Evolutionary conservation across 2,329 filamentous ascomycete species (phyloP), one percentile per base, ranked within the genome.

Genomic region (Penicillium occitanis): DNA sequence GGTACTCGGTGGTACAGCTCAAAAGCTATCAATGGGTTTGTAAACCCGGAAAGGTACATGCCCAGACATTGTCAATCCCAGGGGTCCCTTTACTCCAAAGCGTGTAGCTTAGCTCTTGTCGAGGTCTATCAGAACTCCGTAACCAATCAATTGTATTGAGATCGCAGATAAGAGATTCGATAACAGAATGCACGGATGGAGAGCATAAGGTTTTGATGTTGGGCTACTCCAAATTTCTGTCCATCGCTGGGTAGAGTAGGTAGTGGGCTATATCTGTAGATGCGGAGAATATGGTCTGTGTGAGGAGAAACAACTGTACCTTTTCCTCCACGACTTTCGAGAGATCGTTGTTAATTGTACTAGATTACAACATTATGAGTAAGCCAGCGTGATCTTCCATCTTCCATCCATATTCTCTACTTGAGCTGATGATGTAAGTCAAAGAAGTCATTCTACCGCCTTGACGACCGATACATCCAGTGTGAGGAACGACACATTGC

Each of bases 41-140:
- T 55, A 40, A 40, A 62, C 19, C 46, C 46, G 33, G 30, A 51
- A 62, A 28, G 30, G 61, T 28, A 37, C 46, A 37, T 44, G 22
- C 30, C 19, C 19, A 37, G 30, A 25, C 19, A 28, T 28, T 57
- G 53, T 25, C n/a, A 37, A 40, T 17, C 7, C 30, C 19, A 37
- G 61, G 50, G 61, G 48, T 63, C 22, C 22, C 6, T 63, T 63
- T 63, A 63, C 46, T 63, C 37, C 61, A 57, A 63, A 63, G 46
- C 61, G 61, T 51, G 60, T 62, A 62, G 60, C 46, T 37, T 35
- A n/a, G 28, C 51, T 19, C 8, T n/a, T 57, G n/a, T 57, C 19
- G 33, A 40, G 11, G 19, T 37, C 25, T 35, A 40, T 22, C 19
- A 40, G 7, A 57, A 13, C 11, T 57, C 30, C 4, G n/a, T 37